Conservation (phyloP, 2,329 filamentous ascomycete species). For the Pseudogymnoascus pannorum region DNA sequence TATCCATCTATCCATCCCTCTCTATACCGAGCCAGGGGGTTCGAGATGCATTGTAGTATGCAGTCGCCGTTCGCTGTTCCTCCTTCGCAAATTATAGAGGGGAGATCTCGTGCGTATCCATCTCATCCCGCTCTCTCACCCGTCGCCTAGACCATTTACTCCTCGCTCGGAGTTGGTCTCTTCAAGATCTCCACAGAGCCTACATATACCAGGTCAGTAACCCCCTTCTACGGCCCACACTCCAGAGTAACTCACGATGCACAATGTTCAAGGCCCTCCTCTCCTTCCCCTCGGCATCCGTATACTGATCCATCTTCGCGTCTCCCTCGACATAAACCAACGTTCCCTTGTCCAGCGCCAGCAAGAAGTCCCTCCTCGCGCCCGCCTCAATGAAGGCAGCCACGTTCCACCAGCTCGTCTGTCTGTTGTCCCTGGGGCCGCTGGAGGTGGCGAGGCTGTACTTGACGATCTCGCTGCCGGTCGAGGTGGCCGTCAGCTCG, state of each 20-base stretch:
- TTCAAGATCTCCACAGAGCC: constrained; percentile 5
- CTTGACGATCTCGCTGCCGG: constrained; percentile 65
- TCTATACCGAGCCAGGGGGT: not conserved
- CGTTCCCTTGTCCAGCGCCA: constrained; percentile 75
- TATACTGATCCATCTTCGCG: constrained; percentile 58
- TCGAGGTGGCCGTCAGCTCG: constrained; percentile 63
- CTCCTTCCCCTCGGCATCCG: constrained; percentile 63
- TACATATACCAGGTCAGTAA: not conserved
- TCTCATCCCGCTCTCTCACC: not conserved
- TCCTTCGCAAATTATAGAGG: not conserved
- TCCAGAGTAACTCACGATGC: constrained; percentile 59
- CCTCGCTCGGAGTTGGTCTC: not conserved
- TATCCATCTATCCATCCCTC: not conserved
- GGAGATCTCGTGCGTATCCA: not conserved
- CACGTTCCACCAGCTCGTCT: constrained; percentile 81
- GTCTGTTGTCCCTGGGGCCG: constrained; percentile 61
- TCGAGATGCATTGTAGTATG: not conserved
- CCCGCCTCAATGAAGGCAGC: constrained; percentile 64
- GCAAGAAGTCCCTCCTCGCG: constrained; percentile 61
- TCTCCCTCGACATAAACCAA: constrained; percentile 81
- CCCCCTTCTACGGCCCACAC: not conserved
- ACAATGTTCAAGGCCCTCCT: constrained; percentile 59
- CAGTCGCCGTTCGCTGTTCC: not conserved
- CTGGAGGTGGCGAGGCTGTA: constrained; percentile 67
- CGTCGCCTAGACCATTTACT: not conserved